Evolutionary conservation across 2,329 filamentous ascomycete genomes (phyloP), one percentile per base, ranked within the genome.

Genomic region (Zalaria obscura): DNA sequence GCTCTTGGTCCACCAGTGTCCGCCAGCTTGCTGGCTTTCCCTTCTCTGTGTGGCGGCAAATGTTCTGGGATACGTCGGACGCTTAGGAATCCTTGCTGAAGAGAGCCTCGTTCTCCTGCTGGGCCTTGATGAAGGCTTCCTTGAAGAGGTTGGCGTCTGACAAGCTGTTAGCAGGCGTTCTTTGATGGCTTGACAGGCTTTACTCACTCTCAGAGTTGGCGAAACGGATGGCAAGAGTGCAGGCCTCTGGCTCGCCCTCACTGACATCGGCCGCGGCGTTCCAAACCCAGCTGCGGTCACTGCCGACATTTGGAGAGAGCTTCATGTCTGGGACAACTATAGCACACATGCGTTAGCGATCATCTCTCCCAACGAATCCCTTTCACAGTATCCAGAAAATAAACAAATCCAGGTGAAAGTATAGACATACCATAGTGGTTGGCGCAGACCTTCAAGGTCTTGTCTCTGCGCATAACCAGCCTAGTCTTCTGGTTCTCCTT

Each of bases 391-490:
- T 38, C 32, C 29, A 25, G 9, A 7, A 32, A 32, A 11, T 26
- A 36, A 41, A 32, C 4, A 4, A 27, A 7, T 35, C 6, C 33
- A 36, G 25, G 42, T 36, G 29, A 31, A 38, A 39, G 6, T 31
- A 25, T 32, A 7, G 36, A 70, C 83, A 58, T 80, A 94, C 88
- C 81, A 69, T 98, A 98, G 76, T 98, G 91, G 75, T 98, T 98
- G 62, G 91, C 91, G 80, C 91, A 98, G 68, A 98, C 91, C 77
- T 98, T 98, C 70, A 96, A 79, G 47, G 91, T 98, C 85, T 96
- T 96, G 74, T 98, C 91, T 63, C 91, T 78, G 65, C 91, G 83
- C 91, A 98, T 98, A 55, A 98, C 91, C 56, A 98, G 73, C 55
- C 91, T 80, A 45, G 88, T 94, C 81, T 96, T 96, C 68, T 83